Conservation (phyloP, 257 asterid species). For the Solanum microdontum region DNA sequence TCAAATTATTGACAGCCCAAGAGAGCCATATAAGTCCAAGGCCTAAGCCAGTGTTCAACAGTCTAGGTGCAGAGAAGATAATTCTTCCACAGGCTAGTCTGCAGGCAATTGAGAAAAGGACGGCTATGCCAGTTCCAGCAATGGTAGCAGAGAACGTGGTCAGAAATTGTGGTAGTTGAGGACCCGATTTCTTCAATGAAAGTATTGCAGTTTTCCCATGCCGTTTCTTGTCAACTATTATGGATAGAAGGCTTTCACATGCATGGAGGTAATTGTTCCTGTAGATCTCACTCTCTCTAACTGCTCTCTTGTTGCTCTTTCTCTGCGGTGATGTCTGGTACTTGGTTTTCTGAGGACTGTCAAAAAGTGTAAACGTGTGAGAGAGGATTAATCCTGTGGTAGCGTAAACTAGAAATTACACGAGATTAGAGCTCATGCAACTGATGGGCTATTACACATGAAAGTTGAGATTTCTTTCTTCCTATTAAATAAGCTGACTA, state of each 20-base stretch:
- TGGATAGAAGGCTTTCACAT: constrained; percentile 79
- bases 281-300: constrained; percentile 35
- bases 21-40: constrained; percentile 86
- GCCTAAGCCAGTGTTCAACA: constrained; percentile 65
- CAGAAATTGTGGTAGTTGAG: constrained; percentile 58
- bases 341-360: constrained; percentile 44
- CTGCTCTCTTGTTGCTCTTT: constrained; percentile 26
- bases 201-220: constrained; percentile 32
- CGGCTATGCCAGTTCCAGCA: constrained; percentile 89
- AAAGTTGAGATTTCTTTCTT: neutral
- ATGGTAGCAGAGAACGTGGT: constrained; percentile 70
- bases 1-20: constrained; percentile 60
- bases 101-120: constrained; percentile 50
- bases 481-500: neutral
- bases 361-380: neutral
- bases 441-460: neutral
- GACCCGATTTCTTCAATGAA: constrained; percentile 66
- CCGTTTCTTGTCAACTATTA: constrained; percentile 47
- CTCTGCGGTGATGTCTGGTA: constrained; percentile 35
- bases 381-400: neutral
- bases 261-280: constrained; percentile 54
- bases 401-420: neutral
- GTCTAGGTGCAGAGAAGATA: constrained; percentile 47
- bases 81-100: constrained; percentile 44
- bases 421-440: neutral